These are phyloP conservation scores for Fusarium vanettenii DNA, from an alignment of 2,329 filamentous ascomycete genomes.

Conservation along the genomic window DNA sequence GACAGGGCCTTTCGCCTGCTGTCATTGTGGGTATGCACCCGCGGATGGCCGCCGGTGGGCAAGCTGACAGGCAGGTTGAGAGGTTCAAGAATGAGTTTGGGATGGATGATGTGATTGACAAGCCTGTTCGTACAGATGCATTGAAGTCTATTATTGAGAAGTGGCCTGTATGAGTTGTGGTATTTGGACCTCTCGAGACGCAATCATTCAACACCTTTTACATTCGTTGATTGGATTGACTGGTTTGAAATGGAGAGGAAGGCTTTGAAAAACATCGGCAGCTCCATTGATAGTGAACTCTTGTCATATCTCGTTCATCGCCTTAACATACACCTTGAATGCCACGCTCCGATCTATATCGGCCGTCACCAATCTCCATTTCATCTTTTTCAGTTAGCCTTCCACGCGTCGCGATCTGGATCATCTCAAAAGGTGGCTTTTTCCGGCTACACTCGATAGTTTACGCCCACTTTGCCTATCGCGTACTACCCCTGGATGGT, in stretches of 20 bases:
- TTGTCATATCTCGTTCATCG: not conserved
- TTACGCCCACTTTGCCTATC: not conserved
- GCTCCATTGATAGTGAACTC: not conserved
- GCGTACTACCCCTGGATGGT: not conserved
- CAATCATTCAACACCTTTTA: not conserved
- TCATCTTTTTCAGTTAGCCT: not conserved
- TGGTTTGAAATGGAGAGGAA: not conserved
- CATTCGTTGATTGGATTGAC: not conserved
- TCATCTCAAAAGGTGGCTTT: not conserved
- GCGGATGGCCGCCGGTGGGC: accelerated
- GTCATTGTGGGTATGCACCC: not conserved
- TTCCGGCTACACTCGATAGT: not conserved
- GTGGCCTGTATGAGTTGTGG: not conserved
- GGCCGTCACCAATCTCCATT: not conserved
- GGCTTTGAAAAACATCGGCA: not conserved
- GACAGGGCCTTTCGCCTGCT: not conserved
- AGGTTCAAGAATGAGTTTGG: not conserved
- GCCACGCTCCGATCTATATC: not conserved
- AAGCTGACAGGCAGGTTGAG: not conserved
- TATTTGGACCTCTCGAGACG: not conserved
- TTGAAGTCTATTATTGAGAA: not conserved
- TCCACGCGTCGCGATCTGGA: not conserved
- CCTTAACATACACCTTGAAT: not conserved
- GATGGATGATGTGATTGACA: not conserved
- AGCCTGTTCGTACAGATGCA: not conserved